Evolutionary conservation across 106 monocot genomes (phyloP).

Genomic region (Posidonia australis): DNA sequence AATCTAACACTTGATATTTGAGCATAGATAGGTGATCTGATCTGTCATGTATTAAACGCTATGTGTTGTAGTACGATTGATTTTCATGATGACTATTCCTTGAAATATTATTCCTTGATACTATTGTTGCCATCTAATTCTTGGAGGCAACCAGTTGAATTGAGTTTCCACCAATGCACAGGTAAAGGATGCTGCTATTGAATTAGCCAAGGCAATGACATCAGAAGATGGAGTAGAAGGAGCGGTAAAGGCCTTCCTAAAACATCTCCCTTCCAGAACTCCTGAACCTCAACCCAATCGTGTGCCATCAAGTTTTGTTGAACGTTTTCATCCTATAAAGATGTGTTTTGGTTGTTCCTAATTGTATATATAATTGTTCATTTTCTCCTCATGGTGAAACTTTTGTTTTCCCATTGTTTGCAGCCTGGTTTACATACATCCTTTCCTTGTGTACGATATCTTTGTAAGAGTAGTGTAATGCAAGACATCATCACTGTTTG

Average conservation of each 20-base stretch:
- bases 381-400: no score
- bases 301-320: slow-evolving; percentile 7
- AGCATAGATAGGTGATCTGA: no score
- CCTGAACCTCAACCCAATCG: not conserved
- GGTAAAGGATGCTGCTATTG: slow-evolving; percentile 56
- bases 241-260: slow-evolving; percentile 65
- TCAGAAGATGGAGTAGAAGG: slow-evolving; percentile 68
- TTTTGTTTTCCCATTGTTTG: not conserved
- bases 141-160: not conserved
- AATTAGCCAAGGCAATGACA: slow-evolving; percentile 52
- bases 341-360: slow-evolving; percentile 57
- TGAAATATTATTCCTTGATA: not conserved
- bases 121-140: not conserved
- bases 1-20: no score
- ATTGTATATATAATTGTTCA: not conserved
- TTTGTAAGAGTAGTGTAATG: no score
- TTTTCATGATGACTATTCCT: no score
- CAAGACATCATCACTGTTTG: no score
- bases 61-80: no score
- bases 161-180: slow-evolving; percentile 8
- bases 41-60: no score
- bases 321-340: slow-evolving; percentile 20
- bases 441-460: no score
- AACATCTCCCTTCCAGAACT: slow-evolving; percentile 46
- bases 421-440: not conserved